Evolutionary conservation across 169 alveolate species (phyloP).

Genomic region (Eimeria necatrix): DNA sequence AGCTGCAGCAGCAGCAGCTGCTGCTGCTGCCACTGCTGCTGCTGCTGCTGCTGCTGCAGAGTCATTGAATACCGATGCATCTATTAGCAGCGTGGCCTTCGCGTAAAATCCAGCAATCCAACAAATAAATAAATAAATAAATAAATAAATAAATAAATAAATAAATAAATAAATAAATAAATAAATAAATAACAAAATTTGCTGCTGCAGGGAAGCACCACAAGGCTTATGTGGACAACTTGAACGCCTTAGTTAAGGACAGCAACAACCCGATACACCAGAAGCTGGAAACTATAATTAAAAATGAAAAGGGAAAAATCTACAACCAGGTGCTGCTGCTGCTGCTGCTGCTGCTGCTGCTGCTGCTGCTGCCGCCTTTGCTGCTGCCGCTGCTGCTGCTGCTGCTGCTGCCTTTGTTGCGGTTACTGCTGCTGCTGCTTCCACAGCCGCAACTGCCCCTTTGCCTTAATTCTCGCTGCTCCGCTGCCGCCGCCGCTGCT

Average conservation of each 20-base stretch:
- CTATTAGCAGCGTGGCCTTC: too few relatives aligned
- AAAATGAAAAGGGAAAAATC: slow-evolving; percentile 85
- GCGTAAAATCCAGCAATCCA: too few relatives aligned
- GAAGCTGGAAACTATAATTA: slow-evolving; percentile 83
- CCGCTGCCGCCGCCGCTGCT: background rate
- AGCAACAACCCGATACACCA: slow-evolving; percentile 80
- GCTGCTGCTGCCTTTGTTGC: background rate
- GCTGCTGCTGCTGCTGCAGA: too few relatives aligned
- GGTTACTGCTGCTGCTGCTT: background rate
- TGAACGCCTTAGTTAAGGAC: slow-evolving; percentile 81
- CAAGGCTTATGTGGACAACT: slow-evolving; percentile 35
- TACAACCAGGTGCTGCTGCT: slow-evolving; percentile 67
- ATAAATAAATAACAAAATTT: background rate
- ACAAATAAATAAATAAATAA: too few relatives aligned
- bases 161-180: too few relatives aligned
- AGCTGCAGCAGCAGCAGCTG: too few relatives aligned
- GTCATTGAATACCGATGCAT: too few relatives aligned
- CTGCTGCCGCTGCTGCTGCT: slow-evolving; percentile 1
- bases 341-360: background rate
- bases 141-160: too few relatives aligned
- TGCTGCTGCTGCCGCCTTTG: background rate
- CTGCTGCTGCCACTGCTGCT: too few relatives aligned
- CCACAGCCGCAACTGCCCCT: background rate
- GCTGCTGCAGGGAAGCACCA: slow-evolving; percentile 82
- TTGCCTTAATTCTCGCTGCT: background rate